Evolutionary conservation across 2,329 filamentous ascomycete species (phyloP).

Genomic region (Epichloe elymi): DNA sequence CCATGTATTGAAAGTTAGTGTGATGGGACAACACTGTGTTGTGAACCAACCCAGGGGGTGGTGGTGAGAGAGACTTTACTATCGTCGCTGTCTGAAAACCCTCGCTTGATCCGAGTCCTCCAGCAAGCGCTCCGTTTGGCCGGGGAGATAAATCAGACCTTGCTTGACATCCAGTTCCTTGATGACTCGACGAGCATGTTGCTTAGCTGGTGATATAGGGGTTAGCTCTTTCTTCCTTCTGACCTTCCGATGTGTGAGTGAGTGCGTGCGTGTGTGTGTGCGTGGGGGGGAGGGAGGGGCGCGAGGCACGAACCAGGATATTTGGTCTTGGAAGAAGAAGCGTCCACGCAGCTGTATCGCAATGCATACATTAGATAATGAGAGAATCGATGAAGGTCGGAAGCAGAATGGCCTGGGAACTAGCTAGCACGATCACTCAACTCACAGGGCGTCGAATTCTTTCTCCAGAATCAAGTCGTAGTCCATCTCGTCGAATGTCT

Average conservation of each 20-base stretch:
- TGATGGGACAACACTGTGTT: neutral
- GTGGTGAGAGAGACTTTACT: constrained; percentile 27
- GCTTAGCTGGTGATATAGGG: constrained; percentile 29
- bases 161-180: constrained; percentile 33
- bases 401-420: no score
- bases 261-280: neutral
- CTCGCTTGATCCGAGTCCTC: constrained; percentile 47
- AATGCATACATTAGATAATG: neutral
- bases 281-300: no score
- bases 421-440: constrained; percentile 17
- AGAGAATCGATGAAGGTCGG: no score
- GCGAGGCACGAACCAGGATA: constrained; percentile 21
- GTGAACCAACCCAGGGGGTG: no score
- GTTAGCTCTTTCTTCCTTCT: no score
- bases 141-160: constrained; percentile 44
- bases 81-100: constrained; percentile 43
- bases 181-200: constrained; percentile 43
- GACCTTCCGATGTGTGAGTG: neutral
- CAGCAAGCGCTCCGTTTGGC: constrained; percentile 35
- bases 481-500: constrained; percentile 5
- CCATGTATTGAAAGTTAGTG: neutral
- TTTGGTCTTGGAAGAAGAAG: constrained; percentile 13
- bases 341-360: constrained; percentile 22
- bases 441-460: constrained; percentile 44
- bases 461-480: constrained; percentile 30